A percentile compares a stretch with the other conserved stretches of the same genome.
Conservation (phyloP, 1,284 basidiomycete genomes). For the Prillingera fragicola region DNA sequence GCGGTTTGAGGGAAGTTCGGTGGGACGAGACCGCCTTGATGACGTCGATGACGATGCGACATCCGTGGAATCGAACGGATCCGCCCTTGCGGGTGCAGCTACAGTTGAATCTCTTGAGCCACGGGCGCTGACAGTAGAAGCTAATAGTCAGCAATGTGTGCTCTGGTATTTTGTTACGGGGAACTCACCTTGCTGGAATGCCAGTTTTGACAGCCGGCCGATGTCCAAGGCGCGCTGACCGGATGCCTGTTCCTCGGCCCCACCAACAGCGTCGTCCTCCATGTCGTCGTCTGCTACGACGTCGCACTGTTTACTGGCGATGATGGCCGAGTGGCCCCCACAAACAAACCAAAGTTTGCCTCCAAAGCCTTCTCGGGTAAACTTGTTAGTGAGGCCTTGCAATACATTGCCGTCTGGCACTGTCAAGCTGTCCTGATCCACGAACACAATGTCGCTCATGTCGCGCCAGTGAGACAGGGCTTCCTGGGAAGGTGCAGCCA, state of each 20-base stretch:
- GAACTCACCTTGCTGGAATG: slow-evolving; percentile 36
- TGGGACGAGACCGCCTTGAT: not conserved
- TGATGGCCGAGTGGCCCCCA: slow-evolving; percentile 64
- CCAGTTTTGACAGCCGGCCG: slow-evolving; percentile 27
- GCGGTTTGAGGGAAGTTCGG: not conserved
- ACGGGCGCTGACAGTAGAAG: not conserved
- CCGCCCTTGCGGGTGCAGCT: not conserved
- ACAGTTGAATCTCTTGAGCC: not conserved
- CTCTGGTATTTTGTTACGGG: too few species aligned
- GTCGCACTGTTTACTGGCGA: slow-evolving; percentile 5
- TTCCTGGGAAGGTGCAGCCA: slow-evolving; percentile 57
- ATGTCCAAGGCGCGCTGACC: not conserved
- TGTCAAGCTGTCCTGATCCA: slow-evolving; percentile 67
- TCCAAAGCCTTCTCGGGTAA: slow-evolving; percentile 62
- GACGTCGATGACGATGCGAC: not conserved
- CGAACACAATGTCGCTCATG: slow-evolving; percentile 65
- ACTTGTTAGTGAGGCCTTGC: slow-evolving; percentile 75
- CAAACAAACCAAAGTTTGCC: slow-evolving; percentile 67
- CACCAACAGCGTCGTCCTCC: slow-evolving; percentile 1
- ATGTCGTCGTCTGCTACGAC: slow-evolving; percentile 11
- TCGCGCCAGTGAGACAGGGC: slow-evolving; percentile 53
- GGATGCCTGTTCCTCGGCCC: not conserved
- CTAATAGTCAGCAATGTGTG: too few species aligned
- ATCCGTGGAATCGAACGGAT: not conserved
- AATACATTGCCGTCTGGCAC: slow-evolving; percentile 65